Base-by-base conservation (phyloP, 2,329 filamentous ascomycete species). In the Phialophora verrucosa region DNA sequence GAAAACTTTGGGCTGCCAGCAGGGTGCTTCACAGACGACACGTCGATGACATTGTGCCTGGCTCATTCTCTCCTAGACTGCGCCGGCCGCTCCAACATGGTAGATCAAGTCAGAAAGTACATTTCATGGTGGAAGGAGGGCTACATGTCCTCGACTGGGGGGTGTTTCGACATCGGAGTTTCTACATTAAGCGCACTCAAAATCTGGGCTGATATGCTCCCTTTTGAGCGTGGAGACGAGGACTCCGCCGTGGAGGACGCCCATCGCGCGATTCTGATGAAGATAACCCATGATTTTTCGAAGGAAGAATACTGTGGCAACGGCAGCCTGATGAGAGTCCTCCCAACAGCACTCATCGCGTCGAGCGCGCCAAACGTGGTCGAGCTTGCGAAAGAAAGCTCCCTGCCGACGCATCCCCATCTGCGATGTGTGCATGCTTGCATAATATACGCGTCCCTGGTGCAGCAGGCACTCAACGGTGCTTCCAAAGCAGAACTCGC, bases 21-120 rank as follows among this genome's bases (percentile, higher is more conserved):
- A 10, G 79, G 80, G 71, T 77, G 74, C 38, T 82, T 78, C 71
- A 81, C 79, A 3, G 80, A 81, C 69, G 80, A 82, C 65, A 81
- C 78, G 1, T 76, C 78, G 12, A 79, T 81, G 78, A 78, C 80
- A 4, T 73, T 82, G 11, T 81, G 79, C 56, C 76, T 82, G 4
- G 77, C 78, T 1, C 71, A 77, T 51, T 78, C 79, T 23, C 72
- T 82, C 14, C 75, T 78, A 59, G 74, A 78, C 35, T 72, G 66
- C 7, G 65, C 71, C 1, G 75, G 74, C 29, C 25, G 50, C 29
- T 56, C 65, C 51, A 63, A 68, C 8, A 77, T 78, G 62, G 69
- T 75, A 55, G 73, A 77, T 12, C 68, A 70, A 7, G 74, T 79
- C 47, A 64, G 72, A 29, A 75, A 78, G 57, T 82, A 78, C 62